Evolutionary conservation across 2,329 filamentous ascomycete species (phyloP).

Genomic region (Fusarium sp.): DNA sequence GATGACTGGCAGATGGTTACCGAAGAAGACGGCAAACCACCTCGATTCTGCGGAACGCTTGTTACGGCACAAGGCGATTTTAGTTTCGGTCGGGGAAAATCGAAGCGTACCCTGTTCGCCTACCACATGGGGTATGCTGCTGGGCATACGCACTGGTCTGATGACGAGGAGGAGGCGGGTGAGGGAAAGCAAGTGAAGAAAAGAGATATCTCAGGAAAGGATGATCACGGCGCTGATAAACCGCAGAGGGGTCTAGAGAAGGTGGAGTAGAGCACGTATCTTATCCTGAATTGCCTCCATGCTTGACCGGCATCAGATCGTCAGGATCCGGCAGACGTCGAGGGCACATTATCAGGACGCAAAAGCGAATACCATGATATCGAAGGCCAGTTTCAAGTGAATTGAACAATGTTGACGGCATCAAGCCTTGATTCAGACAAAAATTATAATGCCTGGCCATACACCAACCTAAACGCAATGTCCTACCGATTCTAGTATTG

Average conservation of each 20-base stretch:
- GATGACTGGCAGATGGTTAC: conserved; percentile 24
- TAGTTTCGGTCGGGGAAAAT: not conserved
- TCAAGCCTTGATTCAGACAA: not conserved
- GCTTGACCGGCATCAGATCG: not conserved
- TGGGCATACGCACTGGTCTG: not conserved
- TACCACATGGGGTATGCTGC: not conserved
- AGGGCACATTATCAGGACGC: not conserved
- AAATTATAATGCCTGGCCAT: not conserved
- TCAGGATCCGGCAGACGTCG: not conserved
- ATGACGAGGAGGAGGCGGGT: not conserved
- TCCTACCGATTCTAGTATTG: not conserved
- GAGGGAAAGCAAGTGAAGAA: not conserved
- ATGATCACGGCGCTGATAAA: not conserved
- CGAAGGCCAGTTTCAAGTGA: not conserved
- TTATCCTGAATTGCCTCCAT: not conserved
- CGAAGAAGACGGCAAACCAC: not conserved
- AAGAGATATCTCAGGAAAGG: not conserved
- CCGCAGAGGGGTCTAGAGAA: not conserved
- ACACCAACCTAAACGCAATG: not conserved
- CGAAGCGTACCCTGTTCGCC: not conserved
- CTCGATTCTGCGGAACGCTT: not conserved
- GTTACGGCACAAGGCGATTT: not conserved
- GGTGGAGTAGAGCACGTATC: not conserved
- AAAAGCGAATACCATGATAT: not conserved
- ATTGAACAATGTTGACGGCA: not conserved